phyloP scores from a whole-genome alignment of 495 filamentous ascomycete genomes.

The Hyaloscypha finlandica region DNA sequence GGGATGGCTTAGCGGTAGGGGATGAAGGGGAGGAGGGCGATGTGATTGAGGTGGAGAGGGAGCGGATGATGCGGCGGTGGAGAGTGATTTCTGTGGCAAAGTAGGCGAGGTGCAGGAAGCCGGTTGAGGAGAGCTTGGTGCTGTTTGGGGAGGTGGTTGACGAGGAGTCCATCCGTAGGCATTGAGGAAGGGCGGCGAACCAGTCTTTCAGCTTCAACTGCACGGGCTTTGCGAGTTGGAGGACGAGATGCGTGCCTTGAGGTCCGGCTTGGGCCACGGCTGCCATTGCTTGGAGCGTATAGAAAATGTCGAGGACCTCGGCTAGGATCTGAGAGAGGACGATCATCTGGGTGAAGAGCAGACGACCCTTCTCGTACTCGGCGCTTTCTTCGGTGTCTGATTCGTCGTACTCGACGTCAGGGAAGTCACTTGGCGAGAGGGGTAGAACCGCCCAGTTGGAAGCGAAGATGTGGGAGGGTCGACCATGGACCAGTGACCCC shows the following conservation, averaged over 20 bases:
- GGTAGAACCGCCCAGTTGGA: slow-evolving; percentile 82
- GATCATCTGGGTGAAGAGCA: slow-evolving; percentile 73
- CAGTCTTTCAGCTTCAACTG: slow-evolving; percentile 83
- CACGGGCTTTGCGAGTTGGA: slow-evolving; percentile 77
- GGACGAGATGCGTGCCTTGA: slow-evolving; percentile 62
- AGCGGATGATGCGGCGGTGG: slow-evolving; percentile 78
- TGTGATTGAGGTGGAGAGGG: slow-evolving; percentile 50
- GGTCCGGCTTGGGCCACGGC: slow-evolving; percentile 48
- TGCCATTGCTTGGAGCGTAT: slow-evolving; percentile 65
- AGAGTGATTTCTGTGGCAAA: slow-evolving; percentile 85
- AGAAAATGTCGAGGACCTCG: slow-evolving; percentile 79
- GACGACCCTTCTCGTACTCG: slow-evolving; percentile 68
- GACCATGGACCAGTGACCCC: slow-evolving; percentile 82
- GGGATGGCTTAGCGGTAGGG: slow-evolving; percentile 27
- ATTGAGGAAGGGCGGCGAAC: slow-evolving; percentile 66
- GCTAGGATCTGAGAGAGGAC: slow-evolving; percentile 72
- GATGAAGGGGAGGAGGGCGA: slow-evolving; percentile 36
- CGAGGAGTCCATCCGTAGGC: slow-evolving; percentile 66
- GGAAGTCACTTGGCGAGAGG: slow-evolving; percentile 70
- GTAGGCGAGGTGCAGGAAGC: slow-evolving; percentile 81
- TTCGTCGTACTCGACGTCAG: slow-evolving; percentile 60
- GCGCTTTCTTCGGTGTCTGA: slow-evolving; percentile 58
- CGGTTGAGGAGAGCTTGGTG: slow-evolving; percentile 57
- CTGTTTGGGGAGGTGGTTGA: slow-evolving; percentile 34
- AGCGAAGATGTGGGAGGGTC: slow-evolving; percentile 79